Evolutionary conservation across 129 eudicot species (phyloP), one percentile per base, ranked within the genome.

Genomic region (Chrysanthemum seticuspe): DNA sequence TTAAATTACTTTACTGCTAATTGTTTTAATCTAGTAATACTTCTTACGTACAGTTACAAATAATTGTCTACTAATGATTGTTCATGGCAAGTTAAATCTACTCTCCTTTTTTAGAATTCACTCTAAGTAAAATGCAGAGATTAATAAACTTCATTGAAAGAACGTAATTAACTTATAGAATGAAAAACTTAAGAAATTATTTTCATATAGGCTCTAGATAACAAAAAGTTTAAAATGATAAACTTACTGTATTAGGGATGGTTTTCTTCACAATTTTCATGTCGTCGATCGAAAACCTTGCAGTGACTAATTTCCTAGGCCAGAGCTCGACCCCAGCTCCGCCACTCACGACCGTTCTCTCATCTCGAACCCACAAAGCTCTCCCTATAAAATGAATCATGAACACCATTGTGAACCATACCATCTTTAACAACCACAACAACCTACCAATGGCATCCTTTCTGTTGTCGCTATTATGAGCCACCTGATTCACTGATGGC

Each of bases 301-400:
- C 87, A 6, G 96, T 86, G 7, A 74, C 96, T 79, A 92, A 47
- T 27, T 76, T 81, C 86, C 97, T 73, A 4, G 92, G 97, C 96
- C 97, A 88, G 2, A 88, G 91, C 87, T 92, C 98, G 77, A 92
- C 96, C 62, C 98, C 96, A 31, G 80, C 86, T 16, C 96, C 98
- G 40, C 98, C 96, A 62, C 87, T 85, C 48, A 92, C 57, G 67
- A 74, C 87, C 53, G 84, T 92, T n/a, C 5, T 80, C 81, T 78
- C 68, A 68, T 92, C 98, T 59, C 64, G 78, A 66, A 75, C 77
- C 88, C 90, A 88, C 74, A 87, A 27, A 18, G 61, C 68, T 70
- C 91, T 89, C 76, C 83, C 60, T 16, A 75, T 58, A 56, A 92
- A 74, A 79, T 84, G 86, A 75, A 83, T 1, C 51, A 79, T 50